Evolutionary conservation across 2,329 filamentous ascomycete species (phyloP).

Genomic region (Biscogniauxia mediterranea): DNA sequence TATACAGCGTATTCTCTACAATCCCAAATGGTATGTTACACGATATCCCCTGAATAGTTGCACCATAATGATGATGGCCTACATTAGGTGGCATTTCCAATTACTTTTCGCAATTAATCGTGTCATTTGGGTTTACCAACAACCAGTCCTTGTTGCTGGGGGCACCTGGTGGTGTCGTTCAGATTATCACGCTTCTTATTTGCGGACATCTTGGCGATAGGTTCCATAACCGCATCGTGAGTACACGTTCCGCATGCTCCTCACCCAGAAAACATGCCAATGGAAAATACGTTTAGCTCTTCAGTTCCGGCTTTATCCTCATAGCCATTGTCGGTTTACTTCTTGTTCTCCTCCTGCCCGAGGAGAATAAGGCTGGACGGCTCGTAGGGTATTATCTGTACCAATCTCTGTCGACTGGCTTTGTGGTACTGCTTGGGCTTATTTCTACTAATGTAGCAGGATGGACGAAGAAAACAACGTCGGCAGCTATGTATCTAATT

Average conservation of each 20-base stretch:
- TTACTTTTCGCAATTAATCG: slow-evolving; percentile 43
- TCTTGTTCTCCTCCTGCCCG: slow-evolving; percentile 61
- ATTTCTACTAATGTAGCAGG: slow-evolving; percentile 60
- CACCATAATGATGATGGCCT: slow-evolving; percentile 1
- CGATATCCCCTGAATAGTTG: neutral
- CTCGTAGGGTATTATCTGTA: slow-evolving; percentile 66
- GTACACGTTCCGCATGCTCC: slow-evolving; percentile 9
- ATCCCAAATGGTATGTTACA: slow-evolving; percentile 38
- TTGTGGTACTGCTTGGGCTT: slow-evolving; percentile 62
- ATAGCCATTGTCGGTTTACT: slow-evolving; percentile 58
- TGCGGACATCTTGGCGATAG: slow-evolving; percentile 52
- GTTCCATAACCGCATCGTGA: slow-evolving; percentile 51
- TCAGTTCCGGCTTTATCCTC: slow-evolving; percentile 50
- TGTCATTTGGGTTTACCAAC: slow-evolving; percentile 61
- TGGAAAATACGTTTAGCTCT: slow-evolving; percentile 34
- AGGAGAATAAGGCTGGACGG: slow-evolving; percentile 55
- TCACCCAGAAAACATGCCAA: slow-evolving; percentile 4
- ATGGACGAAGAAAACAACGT: slow-evolving; percentile 59
- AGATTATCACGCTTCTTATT: slow-evolving; percentile 56
- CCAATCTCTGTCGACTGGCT: slow-evolving; percentile 57
- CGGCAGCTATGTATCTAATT: slow-evolving; percentile 52
- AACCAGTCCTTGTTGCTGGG: slow-evolving; percentile 64
- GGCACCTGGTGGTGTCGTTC: slow-evolving; percentile 63
- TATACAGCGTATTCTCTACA: slow-evolving; percentile 33
- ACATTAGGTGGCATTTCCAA: slow-evolving; percentile 32